Conservation (phyloP, 371 early-diverging fungal genomes). For the Gilbertella persicaria region DNA sequence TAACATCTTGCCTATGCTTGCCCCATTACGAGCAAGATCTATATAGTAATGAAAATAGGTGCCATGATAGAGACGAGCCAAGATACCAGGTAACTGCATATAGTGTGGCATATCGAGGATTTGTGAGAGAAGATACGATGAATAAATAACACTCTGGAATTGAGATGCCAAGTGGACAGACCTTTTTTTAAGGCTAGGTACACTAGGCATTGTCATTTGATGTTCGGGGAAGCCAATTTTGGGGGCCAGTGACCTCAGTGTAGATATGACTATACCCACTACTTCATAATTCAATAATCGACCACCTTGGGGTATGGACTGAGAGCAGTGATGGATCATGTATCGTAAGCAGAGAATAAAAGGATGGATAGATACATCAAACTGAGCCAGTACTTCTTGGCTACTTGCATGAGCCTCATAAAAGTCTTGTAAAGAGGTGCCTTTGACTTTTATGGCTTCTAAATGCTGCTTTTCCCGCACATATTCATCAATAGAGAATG, state of each 20-base stretch:
- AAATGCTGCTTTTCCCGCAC: conserved; percentile 42
- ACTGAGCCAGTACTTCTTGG: not conserved
- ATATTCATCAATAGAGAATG: conserved; percentile 35
- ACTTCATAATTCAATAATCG: conserved; percentile 37
- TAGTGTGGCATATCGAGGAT: conserved; percentile 19
- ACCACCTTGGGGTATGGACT: conserved; percentile 2
- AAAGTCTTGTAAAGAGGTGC: not conserved
- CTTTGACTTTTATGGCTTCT: conserved; percentile 2
- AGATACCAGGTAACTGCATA: conserved; percentile 9
- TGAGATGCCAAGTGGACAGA: conserved; percentile 42
- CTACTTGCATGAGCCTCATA: conserved; percentile 6
- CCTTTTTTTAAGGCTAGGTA: conserved; percentile 32
- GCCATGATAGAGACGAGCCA: conserved; percentile 24
- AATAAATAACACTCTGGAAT: conserved; percentile 33
- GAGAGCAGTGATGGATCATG: conserved; percentile 22
- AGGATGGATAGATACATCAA: conserved; percentile 9
- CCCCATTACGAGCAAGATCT: conserved; percentile 32
- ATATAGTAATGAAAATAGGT: conserved; percentile 28
- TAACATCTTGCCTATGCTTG: conserved; percentile 28
- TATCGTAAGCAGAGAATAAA: conserved; percentile 39
- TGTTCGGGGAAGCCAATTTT: conserved; percentile 10
- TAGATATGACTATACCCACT: conserved; percentile 32
- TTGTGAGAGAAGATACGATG: conserved; percentile 38
- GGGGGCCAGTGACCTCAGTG: conserved; percentile 28
- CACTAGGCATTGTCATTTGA: conserved; percentile 1